Evolutionary conservation across 805 yeast genomes (phyloP), one percentile per base, ranked within the genome.

Genomic region (Candida nitratophila): DNA sequence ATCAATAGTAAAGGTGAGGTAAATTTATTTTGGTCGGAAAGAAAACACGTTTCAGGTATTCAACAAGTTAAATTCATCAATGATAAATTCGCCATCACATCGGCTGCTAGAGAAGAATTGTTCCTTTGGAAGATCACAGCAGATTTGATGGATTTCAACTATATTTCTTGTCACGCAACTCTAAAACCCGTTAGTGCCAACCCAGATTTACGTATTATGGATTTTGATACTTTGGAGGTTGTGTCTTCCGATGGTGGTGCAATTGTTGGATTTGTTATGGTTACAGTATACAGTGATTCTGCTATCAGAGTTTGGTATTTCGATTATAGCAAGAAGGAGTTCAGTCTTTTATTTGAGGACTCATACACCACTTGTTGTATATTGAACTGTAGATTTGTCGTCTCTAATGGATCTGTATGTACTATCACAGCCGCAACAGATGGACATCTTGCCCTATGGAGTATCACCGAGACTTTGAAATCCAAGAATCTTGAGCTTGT

Each of bases 121-220:
- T 75, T 76, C 49, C 64, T 87, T 7, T 93, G 99, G 99, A 74
- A 74, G 45, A 50, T 88, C 1, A 61, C 68, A 31, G 61, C 64
- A 4, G 48, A 59, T 10, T 41, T 44, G 29, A 27, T 17, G 15
- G 44, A 48, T 11, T 53, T 59, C 4, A 47, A 59, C 9, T 69
- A 73, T 26, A 71, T 83, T 22, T 57, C 57, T 0, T 70, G 79
- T 34, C 65, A 64, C 39, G 74, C 81, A 5, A 63, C 76, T 1
- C 64, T 90, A 26, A 77, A 76, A 3, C 78, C 87, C 1, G 58
- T 60, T 9, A 61, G 71, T 10, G 70, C 70, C 14, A 76, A 77
- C 45, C 95, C 96, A 0, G 98, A 93, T 60, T 69, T 93, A 48
- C 71, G 99, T 50, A 80, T 91, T 44, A 91, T 89, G 96, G 96